Percentiles rank a stretch among this genome's conserved stretches.
phyloP scores from a whole-genome alignment of 2,329 filamentous ascomycete species.

The Phoma sp. region DNA sequence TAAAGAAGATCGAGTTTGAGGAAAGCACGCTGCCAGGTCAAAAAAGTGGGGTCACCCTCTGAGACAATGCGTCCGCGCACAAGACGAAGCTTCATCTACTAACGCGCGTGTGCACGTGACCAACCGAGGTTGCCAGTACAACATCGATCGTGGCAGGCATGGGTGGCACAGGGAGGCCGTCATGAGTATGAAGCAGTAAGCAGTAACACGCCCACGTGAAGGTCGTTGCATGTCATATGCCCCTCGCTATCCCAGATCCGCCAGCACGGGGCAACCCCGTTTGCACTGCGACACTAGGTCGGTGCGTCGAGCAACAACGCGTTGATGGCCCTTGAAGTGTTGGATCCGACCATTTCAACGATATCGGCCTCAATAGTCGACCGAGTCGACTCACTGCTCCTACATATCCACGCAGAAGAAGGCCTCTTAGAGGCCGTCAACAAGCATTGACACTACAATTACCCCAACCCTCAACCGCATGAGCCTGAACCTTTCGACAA shows the following conservation, averaged over 20 bases:
- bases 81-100: background rate
- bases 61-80: slow-evolving; percentile 1
- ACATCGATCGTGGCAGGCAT: background rate
- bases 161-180: background rate
- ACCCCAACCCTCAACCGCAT: background rate
- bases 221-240: too few relatives aligned
- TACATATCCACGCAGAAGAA: background rate
- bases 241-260: background rate
- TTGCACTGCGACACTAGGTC: background rate
- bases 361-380: background rate
- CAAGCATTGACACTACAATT: background rate
- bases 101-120: background rate
- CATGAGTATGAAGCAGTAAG: background rate
- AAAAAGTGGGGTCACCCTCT: slow-evolving; percentile 33
- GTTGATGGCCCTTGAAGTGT: background rate
- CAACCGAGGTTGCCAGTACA: background rate
- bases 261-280: background rate
- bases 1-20: slow-evolving; percentile 88
- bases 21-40: slow-evolving; percentile 53
- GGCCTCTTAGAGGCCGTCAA: background rate
- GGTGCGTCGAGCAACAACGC: background rate
- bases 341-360: background rate
- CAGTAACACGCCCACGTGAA: too few relatives aligned
- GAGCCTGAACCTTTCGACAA: background rate
- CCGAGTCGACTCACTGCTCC: background rate